Conservation (phyloP, 768 basidiomycete genomes). For the Hypholoma fasciculare region DNA sequence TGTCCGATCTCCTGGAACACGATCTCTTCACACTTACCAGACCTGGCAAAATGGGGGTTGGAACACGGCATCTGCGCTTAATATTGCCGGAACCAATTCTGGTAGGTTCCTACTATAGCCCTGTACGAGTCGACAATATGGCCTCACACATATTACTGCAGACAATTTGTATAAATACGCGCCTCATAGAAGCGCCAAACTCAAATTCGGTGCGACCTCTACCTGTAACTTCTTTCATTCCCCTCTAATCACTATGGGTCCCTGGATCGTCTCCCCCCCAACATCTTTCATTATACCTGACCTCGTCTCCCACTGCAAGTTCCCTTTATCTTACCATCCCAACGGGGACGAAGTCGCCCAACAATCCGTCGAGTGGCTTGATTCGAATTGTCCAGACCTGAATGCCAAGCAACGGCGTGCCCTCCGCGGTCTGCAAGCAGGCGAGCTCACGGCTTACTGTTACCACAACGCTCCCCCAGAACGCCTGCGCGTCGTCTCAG, state of each 20-base stretch:
- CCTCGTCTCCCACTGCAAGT: conserved; percentile 52
- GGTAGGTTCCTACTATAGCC: neutral
- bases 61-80: conserved; percentile 1
- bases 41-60: neutral
- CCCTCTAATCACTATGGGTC: conserved; percentile 2
- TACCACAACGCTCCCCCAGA: conserved; percentile 57
- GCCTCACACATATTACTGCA: neutral
- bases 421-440: conserved; percentile 61
- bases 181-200: neutral
- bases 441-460: conserved; percentile 65
- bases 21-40: neutral
- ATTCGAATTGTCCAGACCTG: conserved; percentile 45
- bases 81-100: conserved; percentile 1
- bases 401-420: conserved; percentile 43
- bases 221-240: neutral
- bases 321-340: conserved; percentile 42
- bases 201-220: neutral
- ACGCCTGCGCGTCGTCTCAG: conserved; percentile 63
- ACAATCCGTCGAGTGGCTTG: conserved; percentile 52
- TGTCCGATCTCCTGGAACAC: conserved; percentile 4
- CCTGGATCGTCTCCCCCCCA: conserved; percentile 10
- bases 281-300: conserved; percentile 53
- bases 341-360: conserved; percentile 46
- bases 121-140: neutral
- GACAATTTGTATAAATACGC: conserved; percentile 5